phyloP scores from a whole-genome alignment of 129 eudicot species.

The Tanacetum coccineum region DNA sequence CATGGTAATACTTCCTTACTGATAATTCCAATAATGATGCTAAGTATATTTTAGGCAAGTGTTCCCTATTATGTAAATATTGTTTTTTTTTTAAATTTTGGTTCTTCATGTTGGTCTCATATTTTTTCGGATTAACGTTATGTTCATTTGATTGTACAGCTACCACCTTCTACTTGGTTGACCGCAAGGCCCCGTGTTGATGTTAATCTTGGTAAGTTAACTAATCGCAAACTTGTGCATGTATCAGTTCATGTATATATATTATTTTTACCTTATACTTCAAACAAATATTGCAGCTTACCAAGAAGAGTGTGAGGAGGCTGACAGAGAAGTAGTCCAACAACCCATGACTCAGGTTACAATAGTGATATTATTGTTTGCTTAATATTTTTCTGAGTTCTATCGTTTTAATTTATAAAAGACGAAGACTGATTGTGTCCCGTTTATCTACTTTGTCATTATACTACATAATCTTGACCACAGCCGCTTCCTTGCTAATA shows the following conservation, averaged over 20 bases:
- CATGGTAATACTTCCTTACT: no score
- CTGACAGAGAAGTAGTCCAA: constrained; percentile 54
- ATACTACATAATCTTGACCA: background rate
- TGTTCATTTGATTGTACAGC: constrained; percentile 42
- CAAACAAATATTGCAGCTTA: constrained; percentile 44
- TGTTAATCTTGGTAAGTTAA: constrained; percentile 77
- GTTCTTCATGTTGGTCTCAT: background rate
- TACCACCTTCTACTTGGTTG: constrained; percentile 78
- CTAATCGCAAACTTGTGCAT: background rate
- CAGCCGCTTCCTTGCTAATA: background rate
- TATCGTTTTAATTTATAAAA: background rate
- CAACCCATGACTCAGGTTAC: constrained; percentile 71
- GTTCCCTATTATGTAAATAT: no score
- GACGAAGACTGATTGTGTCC: background rate
- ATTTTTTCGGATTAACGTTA: background rate
- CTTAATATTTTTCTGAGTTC: no score
- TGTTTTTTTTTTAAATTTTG: no score
- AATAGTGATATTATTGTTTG: background rate
- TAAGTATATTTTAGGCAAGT: constrained; percentile 1
- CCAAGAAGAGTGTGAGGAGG: constrained; percentile 71
- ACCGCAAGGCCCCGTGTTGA: constrained; percentile 78
- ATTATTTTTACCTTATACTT: background rate
- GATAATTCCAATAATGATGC: background rate
- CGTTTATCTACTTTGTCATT: background rate
- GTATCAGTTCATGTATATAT: background rate